These are phyloP conservation scores for Oryza brachyantha DNA, from an alignment of 176 grass and related monocot genomes.

Conservation along the genomic window DNA sequence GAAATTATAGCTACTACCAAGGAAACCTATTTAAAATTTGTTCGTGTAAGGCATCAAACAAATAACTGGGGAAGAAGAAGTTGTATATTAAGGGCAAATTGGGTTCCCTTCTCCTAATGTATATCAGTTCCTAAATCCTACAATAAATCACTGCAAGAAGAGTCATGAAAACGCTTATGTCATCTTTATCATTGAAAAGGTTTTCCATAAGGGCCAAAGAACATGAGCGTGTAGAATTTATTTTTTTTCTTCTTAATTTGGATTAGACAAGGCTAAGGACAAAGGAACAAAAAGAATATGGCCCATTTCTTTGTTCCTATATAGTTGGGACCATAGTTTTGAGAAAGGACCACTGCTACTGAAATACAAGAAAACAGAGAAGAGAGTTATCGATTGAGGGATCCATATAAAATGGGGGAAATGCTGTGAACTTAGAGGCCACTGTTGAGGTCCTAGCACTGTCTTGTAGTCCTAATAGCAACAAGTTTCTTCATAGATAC, in stretches of 20 bases:
- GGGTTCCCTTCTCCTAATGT: background rate
- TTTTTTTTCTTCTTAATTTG: constrained; percentile 14
- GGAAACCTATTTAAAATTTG: background rate
- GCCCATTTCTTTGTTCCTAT: constrained; percentile 4
- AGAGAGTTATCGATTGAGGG: background rate
- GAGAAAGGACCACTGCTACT: background rate
- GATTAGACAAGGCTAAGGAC: constrained; percentile 15
- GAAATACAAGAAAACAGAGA: background rate
- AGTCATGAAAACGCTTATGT: background rate
- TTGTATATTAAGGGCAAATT: background rate
- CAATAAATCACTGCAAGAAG: background rate
- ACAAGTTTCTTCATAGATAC: constrained; percentile 7
- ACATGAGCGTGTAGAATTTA: background rate
- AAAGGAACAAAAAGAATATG: constrained; percentile 13
- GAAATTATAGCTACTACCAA: background rate
- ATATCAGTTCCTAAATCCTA: background rate
- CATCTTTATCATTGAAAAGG: background rate
- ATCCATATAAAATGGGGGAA: background rate
- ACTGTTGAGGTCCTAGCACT: constrained; percentile 13
- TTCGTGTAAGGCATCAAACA: background rate
- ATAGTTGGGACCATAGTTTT: background rate
- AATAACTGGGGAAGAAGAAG: background rate
- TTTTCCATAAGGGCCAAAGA: background rate
- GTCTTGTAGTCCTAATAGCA: constrained; percentile 24
- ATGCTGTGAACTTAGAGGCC: constrained; percentile 13